A percentile compares a stretch with the other conserved stretches of the same genome.
These are phyloP conservation scores for Cladorrhinum sp. DNA, from an alignment of 2,329 filamentous ascomycete genomes.

Conservation along the genomic window DNA sequence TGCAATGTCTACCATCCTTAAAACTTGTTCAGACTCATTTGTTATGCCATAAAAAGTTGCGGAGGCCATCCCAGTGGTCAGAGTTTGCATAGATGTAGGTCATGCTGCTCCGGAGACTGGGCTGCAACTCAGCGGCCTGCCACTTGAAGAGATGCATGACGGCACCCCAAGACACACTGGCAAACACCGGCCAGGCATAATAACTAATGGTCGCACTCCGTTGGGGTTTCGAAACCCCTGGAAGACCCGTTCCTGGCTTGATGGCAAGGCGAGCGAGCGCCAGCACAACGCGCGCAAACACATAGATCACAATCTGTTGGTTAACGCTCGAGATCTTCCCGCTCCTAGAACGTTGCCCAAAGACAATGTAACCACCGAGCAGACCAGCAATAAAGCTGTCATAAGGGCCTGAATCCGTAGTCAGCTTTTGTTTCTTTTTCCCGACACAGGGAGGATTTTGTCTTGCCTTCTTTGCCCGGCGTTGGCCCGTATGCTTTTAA, in stretches of 20 bases:
- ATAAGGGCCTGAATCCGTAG: conserved; percentile 55
- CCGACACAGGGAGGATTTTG: neutral
- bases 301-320: conserved; percentile 97
- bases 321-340: conserved; percentile 76
- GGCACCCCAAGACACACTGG: conserved; percentile 82
- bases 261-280: conserved; percentile 81
- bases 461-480: conserved; percentile 56
- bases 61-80: conserved; percentile 82
- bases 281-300: conserved; percentile 87
- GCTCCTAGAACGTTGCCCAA: conserved; percentile 65
- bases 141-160: conserved; percentile 96
- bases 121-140: conserved; percentile 88
- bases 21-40: conserved; percentile 43
- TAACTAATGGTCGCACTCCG: conserved; percentile 52
- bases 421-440: conserved; percentile 2
- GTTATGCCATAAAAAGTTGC: conserved; percentile 85
- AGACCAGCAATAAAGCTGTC: conserved; percentile 86
- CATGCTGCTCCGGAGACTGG: conserved; percentile 92
- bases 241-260: conserved; percentile 56
- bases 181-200: conserved; percentile 91
- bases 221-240: conserved; percentile 48
- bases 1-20: conserved; percentile 6
- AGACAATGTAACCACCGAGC: conserved; percentile 87
- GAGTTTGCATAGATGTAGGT: conserved; percentile 92
- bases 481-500: conserved; percentile 61